These are phyloP conservation scores for Neltuma alba DNA, from an alignment of 306 rosid species.

Conservation along the genomic window DNA sequence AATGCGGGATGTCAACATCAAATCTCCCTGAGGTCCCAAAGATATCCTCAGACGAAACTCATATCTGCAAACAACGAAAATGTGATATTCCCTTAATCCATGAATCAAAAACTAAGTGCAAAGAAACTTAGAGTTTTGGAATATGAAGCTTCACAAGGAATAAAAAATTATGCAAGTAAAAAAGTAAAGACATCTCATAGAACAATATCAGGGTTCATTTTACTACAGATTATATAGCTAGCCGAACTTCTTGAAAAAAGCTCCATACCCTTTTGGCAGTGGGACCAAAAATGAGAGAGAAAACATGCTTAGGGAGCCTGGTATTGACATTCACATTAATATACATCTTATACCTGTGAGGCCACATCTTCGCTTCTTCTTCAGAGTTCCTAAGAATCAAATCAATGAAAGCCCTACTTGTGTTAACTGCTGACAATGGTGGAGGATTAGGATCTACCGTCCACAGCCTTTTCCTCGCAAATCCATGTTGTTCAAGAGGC, in stretches of 20 bases:
- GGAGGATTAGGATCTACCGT: constrained; percentile 76
- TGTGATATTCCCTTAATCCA: constrained; percentile 13
- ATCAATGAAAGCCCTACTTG: constrained; percentile 62
- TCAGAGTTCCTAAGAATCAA: constrained; percentile 70
- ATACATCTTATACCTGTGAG: constrained; percentile 58
- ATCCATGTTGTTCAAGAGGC: constrained; percentile 69
- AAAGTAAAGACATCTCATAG: background rate
- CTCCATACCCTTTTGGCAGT: constrained; percentile 5
- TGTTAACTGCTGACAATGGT: constrained; percentile 57
- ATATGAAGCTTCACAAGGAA: constrained; percentile 3
- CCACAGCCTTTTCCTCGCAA: constrained; percentile 81
- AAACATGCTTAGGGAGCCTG: background rate
- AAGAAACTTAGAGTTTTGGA: constrained; percentile 6
- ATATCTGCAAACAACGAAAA: constrained; percentile 46
- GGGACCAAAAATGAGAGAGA: background rate
- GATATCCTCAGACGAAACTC: constrained; percentile 79
- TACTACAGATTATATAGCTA: background rate
- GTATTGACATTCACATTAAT: background rate
- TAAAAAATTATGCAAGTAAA: background rate
- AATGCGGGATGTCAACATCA: constrained; percentile 83
- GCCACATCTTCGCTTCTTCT: constrained; percentile 72
- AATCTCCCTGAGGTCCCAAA: constrained; percentile 76
- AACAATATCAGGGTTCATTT: background rate
- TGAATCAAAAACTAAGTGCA: constrained; percentile 1
- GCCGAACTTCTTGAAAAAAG: background rate